A percentile compares a stretch with the other conserved stretches of the same genome.
Conservation (phyloP, 257 asterid species). For the Nicotiana noctiflora region DNA sequence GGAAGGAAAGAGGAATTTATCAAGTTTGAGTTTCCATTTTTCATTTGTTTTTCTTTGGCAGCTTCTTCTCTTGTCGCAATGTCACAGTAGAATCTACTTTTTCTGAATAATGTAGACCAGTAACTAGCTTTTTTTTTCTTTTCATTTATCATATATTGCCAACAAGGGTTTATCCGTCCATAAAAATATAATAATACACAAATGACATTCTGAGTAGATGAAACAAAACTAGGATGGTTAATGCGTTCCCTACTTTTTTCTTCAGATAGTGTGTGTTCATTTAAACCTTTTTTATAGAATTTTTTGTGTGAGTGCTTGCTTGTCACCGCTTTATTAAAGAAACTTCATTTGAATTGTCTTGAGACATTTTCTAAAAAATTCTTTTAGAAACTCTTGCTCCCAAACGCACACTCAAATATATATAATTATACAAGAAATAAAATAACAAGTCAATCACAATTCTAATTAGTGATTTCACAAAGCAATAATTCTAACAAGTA, state of each 20-base stretch:
- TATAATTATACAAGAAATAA: no score
- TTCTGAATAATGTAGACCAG: background rate
- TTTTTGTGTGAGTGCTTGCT: background rate
- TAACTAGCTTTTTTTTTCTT: background rate
- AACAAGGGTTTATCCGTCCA: background rate
- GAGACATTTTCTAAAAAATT: no score
- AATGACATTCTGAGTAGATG: background rate
- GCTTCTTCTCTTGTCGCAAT: background rate
- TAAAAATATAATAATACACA: background rate
- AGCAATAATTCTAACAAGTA: no score
- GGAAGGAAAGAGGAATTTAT: background rate
- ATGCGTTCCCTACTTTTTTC: background rate
- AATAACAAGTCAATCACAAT: no score
- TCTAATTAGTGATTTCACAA: no score
- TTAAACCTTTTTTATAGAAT: background rate
- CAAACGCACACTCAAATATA: no score
- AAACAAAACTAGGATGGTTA: background rate
- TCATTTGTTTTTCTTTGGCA: background rate
- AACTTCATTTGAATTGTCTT: background rate
- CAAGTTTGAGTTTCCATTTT: background rate
- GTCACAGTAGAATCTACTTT: background rate
- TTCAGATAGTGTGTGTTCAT: background rate
- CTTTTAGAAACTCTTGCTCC: no score
- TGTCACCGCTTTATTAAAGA: background rate
- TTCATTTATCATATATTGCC: background rate